A percentile compares a stretch with the other conserved stretches of the same genome.
Evolutionary conservation across 169 alveolate species (phyloP).

Genomic region (Plasmodium gallinaceum): DNA sequence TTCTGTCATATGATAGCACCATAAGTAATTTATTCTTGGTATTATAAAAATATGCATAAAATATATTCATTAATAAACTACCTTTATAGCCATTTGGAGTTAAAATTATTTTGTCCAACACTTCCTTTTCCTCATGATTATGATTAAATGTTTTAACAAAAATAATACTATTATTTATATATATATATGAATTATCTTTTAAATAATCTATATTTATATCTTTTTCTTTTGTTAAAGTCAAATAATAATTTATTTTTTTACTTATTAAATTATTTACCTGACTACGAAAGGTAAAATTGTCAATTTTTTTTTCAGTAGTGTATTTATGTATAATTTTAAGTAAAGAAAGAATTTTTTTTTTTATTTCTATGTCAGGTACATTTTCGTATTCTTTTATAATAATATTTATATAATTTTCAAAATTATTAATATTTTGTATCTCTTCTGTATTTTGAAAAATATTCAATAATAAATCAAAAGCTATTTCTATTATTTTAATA

Average conservation of each 20-base stretch:
- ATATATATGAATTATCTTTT: slow-evolving; percentile 34
- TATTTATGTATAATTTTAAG: slow-evolving; percentile 11
- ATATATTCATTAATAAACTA: slow-evolving; percentile 30
- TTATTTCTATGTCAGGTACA: slow-evolving; percentile 65
- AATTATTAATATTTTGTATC: not conserved
- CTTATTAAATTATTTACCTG: slow-evolving; percentile 15
- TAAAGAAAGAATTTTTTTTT: slow-evolving; percentile 36
- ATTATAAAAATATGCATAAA: slow-evolving; percentile 63
- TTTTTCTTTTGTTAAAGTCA: slow-evolving; percentile 58
- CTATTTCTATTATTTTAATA: slow-evolving; percentile 55
- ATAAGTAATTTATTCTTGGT: slow-evolving; percentile 45
- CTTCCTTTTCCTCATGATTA: not conserved
- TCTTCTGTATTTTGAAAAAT: slow-evolving; percentile 12
- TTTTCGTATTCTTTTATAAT: slow-evolving; percentile 24
- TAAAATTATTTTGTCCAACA: slow-evolving; percentile 8
- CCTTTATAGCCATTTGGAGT: slow-evolving; percentile 62
- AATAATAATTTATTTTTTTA: slow-evolving; percentile 31
- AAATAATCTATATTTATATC: slow-evolving; percentile 42
- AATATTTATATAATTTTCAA: slow-evolving; percentile 8
- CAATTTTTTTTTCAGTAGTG: not conserved
- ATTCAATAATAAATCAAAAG: slow-evolving; percentile 17
- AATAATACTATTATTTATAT: slow-evolving; percentile 20
- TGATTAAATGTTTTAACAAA: slow-evolving; percentile 1
- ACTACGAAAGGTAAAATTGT: not conserved
- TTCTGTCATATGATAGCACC: slow-evolving; percentile 42